phyloP scores from a whole-genome alignment of 805 yeast genomes.

The Middelhovenomyces tepae region DNA sequence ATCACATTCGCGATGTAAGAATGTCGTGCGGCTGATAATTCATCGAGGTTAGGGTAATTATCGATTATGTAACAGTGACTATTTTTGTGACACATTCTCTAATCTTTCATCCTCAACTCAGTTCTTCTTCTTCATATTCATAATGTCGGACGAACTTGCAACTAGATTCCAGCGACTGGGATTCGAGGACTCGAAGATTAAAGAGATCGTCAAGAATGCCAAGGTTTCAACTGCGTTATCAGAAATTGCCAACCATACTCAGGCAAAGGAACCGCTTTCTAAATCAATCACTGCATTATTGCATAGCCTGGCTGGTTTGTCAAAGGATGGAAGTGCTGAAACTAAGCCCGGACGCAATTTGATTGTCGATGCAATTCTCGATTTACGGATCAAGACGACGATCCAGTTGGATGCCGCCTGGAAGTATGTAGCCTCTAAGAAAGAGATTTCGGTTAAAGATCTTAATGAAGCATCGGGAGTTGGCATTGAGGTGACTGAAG shows the following conservation, averaged over 20 bases:
- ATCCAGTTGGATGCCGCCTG: conserved; percentile 71
- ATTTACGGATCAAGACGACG: conserved; percentile 53
- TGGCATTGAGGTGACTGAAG: conserved; percentile 64
- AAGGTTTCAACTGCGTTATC: conserved; percentile 69
- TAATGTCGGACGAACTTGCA: conserved; percentile 13
- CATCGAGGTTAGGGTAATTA: too few relatives aligned
- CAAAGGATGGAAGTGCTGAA: conserved; percentile 44
- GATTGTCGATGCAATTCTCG: conserved; percentile 53
- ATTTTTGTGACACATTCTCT: too few relatives aligned
- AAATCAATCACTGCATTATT: conserved; percentile 55
- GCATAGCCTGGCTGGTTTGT: conserved; percentile 67
- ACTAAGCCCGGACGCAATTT: conserved; percentile 40
- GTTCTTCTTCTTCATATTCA: too few relatives aligned
- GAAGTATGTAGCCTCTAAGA: conserved; percentile 51
- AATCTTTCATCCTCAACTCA: too few relatives aligned
- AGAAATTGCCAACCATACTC: conserved; percentile 44
- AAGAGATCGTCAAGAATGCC: conserved; percentile 76
- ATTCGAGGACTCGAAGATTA: conserved; percentile 38
- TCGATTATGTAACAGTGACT: too few relatives aligned
- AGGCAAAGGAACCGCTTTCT: conserved; percentile 41
- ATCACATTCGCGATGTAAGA: too few relatives aligned
- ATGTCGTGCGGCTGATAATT: too few relatives aligned
- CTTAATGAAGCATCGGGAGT: conserved; percentile 62
- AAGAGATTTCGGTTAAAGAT: conserved; percentile 33
- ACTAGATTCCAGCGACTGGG: conserved; percentile 19